Evolutionary conservation across 2,329 filamentous ascomycete species (phyloP), one percentile per base, ranked within the genome.

Genomic region (Verticillium isaacii): DNA sequence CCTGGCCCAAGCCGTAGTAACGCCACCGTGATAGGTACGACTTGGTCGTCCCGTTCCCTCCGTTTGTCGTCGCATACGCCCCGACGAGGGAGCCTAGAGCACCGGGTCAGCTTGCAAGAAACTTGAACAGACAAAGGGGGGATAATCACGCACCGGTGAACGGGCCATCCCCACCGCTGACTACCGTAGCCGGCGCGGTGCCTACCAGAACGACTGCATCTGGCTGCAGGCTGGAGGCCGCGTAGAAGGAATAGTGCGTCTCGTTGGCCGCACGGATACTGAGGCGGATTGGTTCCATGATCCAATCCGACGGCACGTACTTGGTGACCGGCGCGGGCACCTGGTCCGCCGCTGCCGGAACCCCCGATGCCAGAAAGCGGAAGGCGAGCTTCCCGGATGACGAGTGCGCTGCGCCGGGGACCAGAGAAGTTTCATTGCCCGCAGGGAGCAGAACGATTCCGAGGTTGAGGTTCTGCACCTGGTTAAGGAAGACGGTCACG

Each of bases 51-150:
- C 75, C 78, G 15, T 74, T 68, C 1, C 75, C 74, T 0, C 81
- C 82, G 64, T 85, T 85, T 29, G 72, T 81, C 5, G 83, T 85
- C 45, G 78, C 78, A 67, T 84, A 85, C 1, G 79, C 74, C 0
- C 82, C 83, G 0, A 86, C 63, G 23, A 85, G 69, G 1, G 77
- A 76, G 0, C 82, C 82, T 76, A 65, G 25, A 25, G 25, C 69
- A 41, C 17, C 19, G 2, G n/a, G 45, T 62, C 25, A 64, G 58
- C 19, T 32, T n/a, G 45, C 52, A 50, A n/a, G 37, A 5, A 14
- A 37, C 29, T 32, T 25, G 55, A 11, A 29, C 5, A 29, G 5
- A 29, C 5, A 29, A 29, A 29, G 29, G 29, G 29, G 12, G 12
- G 8, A 6, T 32, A 29, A 14, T 56, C 32, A 67, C 72, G 69